Evolutionary conservation across 345 rosid genomes (phyloP), one percentile per base, ranked within the genome.

Genomic region (Draba incana): DNA sequence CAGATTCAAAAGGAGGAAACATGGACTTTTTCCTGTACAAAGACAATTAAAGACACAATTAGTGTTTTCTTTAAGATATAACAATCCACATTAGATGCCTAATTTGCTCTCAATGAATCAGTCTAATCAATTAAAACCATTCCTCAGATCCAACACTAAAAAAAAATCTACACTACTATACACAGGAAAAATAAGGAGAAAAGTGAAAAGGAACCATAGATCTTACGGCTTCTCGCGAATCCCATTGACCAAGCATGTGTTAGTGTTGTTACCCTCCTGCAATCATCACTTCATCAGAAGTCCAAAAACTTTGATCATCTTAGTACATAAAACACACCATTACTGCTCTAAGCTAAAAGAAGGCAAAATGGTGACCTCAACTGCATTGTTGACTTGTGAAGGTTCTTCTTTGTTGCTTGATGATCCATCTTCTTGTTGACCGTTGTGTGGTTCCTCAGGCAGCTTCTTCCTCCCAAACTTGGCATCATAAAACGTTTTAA

Each of bases 1-100:
- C 94, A 62, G 96, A 83, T 67, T 94, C 99, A 72, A 94, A 84
- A 59, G 86, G 75, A 66, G 99, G 99, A 75, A 94, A 86, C 79
- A 94, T 83, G 4, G 97, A 53, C 83, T 79, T 94, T 56, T 79
- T 69, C 53, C 99, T 94, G 86, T 46, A 83, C 47, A 60, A 47
- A n/a, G 41, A 46, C 20, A 57, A 52, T 3, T 8, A 59, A 48
- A 73, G 16, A 45, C 9, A 47, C n/a, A n/a, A n/a, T n/a, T n/a
- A n/a, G n/a, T n/a, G n/a, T n/a, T n/a, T n/a, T n/a, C n/a, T n/a
- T n/a, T n/a, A n/a, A n/a, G n/a, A n/a, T n/a, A n/a, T 16, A 31
- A 31, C 6, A 31, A 31, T 31, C 35, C 35, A 31, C 6, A 31
- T 31, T 31, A 31, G 4, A 31, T 5, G 1, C 7, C 35, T 35